Conservation (phyloP, 2,329 filamentous ascomycete species). For the Pseudomassariella vexata region DNA sequence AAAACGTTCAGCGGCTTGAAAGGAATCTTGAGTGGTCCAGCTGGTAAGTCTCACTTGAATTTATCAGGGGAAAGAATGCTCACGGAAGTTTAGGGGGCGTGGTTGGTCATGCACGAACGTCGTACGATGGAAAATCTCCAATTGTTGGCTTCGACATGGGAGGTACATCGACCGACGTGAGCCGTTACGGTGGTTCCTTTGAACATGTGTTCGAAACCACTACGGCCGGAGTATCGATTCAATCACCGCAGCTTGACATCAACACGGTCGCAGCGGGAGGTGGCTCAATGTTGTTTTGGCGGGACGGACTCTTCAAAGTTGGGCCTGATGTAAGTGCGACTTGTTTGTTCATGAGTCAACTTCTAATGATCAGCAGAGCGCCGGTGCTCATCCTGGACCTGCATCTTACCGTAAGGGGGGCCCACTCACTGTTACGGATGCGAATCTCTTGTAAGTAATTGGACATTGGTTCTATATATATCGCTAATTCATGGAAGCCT, state of each 20-base stretch:
- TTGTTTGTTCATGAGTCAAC: background rate
- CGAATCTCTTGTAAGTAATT: constrained; percentile 66
- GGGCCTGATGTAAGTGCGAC: constrained; percentile 47
- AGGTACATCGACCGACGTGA: constrained; percentile 70
- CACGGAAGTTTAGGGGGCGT: constrained; percentile 50
- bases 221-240: constrained; percentile 72
- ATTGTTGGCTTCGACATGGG: constrained; percentile 74
- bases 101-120: constrained; percentile 68
- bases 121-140: constrained; percentile 60
- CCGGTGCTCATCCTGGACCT: constrained; percentile 63
- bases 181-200: constrained; percentile 49
- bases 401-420: constrained; percentile 68
- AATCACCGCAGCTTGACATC: constrained; percentile 73
- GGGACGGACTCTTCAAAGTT: constrained; percentile 67
- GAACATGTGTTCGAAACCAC: constrained; percentile 62
- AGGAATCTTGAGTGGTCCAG: constrained; percentile 65
- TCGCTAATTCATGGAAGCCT: no score
- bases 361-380: constrained; percentile 57
- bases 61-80: no score
- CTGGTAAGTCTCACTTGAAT: constrained; percentile 21
- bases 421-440: constrained; percentile 66
- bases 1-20: constrained; percentile 60
- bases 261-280: constrained; percentile 75
- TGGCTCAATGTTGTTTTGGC: constrained; percentile 64
- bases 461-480: no score